phyloP scores from a whole-genome alignment of 2,329 filamentous ascomycete species.

The Arthrocladium fulminans region DNA sequence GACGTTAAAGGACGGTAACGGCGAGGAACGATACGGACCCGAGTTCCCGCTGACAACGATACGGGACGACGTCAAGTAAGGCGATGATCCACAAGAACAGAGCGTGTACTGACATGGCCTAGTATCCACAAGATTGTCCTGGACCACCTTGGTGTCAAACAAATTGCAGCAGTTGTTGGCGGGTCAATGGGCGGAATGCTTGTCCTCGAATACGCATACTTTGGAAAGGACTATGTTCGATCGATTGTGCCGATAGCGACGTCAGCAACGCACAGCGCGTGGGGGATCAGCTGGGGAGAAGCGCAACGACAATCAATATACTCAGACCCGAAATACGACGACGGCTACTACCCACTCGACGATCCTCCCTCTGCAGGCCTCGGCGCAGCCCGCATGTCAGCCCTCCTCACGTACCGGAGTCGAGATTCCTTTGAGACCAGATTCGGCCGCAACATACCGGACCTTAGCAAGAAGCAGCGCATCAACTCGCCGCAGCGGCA shows the following conservation, averaged over 20 bases:
- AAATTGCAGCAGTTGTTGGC: conserved; percentile 47
- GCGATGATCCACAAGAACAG: conserved; percentile 7
- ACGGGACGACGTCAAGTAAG: conserved; percentile 86
- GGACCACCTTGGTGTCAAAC: conserved; percentile 45
- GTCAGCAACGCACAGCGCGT: conserved; percentile 47
- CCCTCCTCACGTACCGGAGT: conserved; percentile 88
- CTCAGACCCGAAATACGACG: conserved; percentile 94
- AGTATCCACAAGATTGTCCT: conserved; percentile 48
- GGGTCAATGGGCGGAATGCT: conserved; percentile 54
- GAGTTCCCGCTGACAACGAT: conserved; percentile 96
- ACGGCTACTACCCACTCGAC: conserved; percentile 83
- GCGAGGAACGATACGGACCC: conserved; percentile 74
- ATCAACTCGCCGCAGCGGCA: conserved; percentile 39
- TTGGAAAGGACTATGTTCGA: conserved; percentile 54
- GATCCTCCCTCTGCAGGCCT: conserved; percentile 81
- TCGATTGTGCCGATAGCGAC: conserved; percentile 49
- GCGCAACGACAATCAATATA: conserved; percentile 65
- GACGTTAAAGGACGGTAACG: conserved; percentile 76
- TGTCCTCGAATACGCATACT: conserved; percentile 55
- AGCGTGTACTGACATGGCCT: conserved; percentile 12
- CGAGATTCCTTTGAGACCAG: conserved; percentile 94
- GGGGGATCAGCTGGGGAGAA: conserved; percentile 53
- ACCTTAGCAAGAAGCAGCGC: conserved; percentile 71
- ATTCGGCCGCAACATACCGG: conserved; percentile 86
- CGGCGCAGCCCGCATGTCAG: conserved; percentile 92